Evolutionary conservation across 2,329 filamentous ascomycete genomes (phyloP), one percentile per base, ranked within the genome.

Genomic region (Ceratocystis papillata): DNA sequence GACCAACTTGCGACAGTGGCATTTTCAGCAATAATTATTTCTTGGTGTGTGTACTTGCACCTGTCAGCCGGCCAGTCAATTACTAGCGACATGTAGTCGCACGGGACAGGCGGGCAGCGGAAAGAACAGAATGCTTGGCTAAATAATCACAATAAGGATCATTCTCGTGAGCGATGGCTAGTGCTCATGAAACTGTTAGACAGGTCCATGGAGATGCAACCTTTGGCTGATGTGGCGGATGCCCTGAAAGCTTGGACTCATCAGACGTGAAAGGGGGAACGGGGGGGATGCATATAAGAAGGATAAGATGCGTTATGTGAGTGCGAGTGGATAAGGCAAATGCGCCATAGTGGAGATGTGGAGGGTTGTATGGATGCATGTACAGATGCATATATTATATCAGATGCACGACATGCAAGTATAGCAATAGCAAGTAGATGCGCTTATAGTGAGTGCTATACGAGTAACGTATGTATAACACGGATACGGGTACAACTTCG

Each of bases 221-320:
- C 53, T 25, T 55, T 15, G 50, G 25, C 20, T 57, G 28, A 8
- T 30, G 22, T 57, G 25, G 53, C 53, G 53, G 25, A 17, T 5
- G 53, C 53, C 53, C 53, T 57, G 53, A 57, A 57, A 57, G 53
- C 53, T 57, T 30, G 53, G 22, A 57, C 22, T 25, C 22, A 22
- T 22, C 2, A 28, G 28, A 15, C 12, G 22, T 22, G 50, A 28
- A 55, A 20, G 50, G 50, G 50, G 20, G 22, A 55, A 15, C 20
- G 50, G 30, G 50, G 50, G 22, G 53, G 22, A 30, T 57, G 53
- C 53, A 57, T 30, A 33, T 57, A 57, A 30, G 25, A 30, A 5
- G 2, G 28, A 20, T 8, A 12, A n/a, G 5, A 50, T 50, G 46
- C n/a, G 22, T 20, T 50, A 25, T 12, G 22, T 22, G 22, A 22